A percentile compares a stretch with the other conserved stretches of the same genome.
These are phyloP conservation scores for Pichiaceae sp. DNA, from an alignment of 1,139 yeast genomes.

Conservation along the genomic window DNA sequence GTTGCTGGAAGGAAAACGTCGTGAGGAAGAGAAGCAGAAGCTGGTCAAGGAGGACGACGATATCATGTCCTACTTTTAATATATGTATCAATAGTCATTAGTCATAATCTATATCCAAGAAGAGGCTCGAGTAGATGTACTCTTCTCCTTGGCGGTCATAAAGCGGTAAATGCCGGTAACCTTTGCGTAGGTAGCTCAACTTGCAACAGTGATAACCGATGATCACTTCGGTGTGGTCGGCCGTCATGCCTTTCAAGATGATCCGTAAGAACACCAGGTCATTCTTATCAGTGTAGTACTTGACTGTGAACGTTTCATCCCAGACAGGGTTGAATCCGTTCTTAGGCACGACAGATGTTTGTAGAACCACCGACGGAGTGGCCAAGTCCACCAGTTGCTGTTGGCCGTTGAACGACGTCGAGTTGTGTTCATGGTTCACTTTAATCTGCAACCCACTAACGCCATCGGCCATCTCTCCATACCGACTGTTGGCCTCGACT, in stretches of 20 bases:
- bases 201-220: slow-evolving; percentile 56
- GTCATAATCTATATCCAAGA: slow-evolving; percentile 35
- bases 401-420: background rate
- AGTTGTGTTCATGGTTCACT: background rate
- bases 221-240: slow-evolving; percentile 22
- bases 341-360: slow-evolving; percentile 34
- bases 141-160: slow-evolving; percentile 76
- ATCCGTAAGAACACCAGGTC: slow-evolving; percentile 47
- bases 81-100: background rate
- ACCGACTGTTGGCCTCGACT: background rate
- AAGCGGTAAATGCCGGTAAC: slow-evolving; percentile 74
- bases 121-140: slow-evolving; percentile 68
- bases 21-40: slow-evolving; percentile 34
- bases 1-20: slow-evolving; percentile 61
- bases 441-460: background rate
- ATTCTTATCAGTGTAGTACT: slow-evolving; percentile 29
- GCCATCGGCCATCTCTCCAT: background rate
- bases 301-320: slow-evolving; percentile 48
- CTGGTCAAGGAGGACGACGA: slow-evolving; percentile 33
- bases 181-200: slow-evolving; percentile 52
- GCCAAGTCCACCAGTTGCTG: slow-evolving; percentile 1
- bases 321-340: slow-evolving; percentile 88
- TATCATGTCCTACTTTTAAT: slow-evolving; percentile 23
- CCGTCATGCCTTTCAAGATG: slow-evolving; percentile 32
- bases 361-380: slow-evolving; percentile 14